Base-by-base conservation (phyloP, 2,329 filamentous ascomycete species). In the Coniochaeta hoffmannii region DNA sequence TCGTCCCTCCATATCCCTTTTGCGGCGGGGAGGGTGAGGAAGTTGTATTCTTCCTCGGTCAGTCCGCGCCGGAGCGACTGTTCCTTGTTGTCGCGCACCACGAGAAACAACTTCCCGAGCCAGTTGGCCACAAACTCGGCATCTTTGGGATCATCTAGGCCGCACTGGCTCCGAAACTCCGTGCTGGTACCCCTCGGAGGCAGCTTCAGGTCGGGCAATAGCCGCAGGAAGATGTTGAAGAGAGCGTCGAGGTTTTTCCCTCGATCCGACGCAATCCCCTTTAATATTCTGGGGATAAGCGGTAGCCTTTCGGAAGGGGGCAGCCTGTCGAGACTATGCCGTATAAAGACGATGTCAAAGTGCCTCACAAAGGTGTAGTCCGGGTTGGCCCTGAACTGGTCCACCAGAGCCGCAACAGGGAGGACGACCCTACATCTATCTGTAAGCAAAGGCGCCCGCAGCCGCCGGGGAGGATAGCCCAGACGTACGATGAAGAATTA, bases 321-420 rank as follows among this genome's bases (percentile, higher is more conserved):
- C 22, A 81, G 67, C 3, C 79, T 75, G 41, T 74, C 69, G 28
- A 83, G 65, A 41, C 93, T 94, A 66, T 96, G 90, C 65, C 95
- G 89, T 35, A 97, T 88, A 67, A 96, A 96, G 17, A 88, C 79
- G 38, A 97, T 75, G 70, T 97, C 92, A 63, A 97, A 88, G 67
- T 96, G 89, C 60, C 90, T 87, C 60, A 99, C 83, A 35, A 97
- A 77, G 36, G 84, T 77, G 24, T 34, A 31, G 22, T 51, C 49
- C 26, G 28, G 49, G 35, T 83, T 83, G 22, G 89, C 83, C 69
- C 95, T 96, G 77, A 96, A 97, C 69, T 97, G 94, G 62, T 91
- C 87, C 55, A 97, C 71, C 17, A 99, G 78, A 15, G 86, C 83
- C n/a, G 83, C 81, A 12, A 97, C 91, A 0, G 94, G 94, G 6